Conservation (phyloP, 1,284 basidiomycete species). For the Moesziomyces parantarcticus region DNA sequence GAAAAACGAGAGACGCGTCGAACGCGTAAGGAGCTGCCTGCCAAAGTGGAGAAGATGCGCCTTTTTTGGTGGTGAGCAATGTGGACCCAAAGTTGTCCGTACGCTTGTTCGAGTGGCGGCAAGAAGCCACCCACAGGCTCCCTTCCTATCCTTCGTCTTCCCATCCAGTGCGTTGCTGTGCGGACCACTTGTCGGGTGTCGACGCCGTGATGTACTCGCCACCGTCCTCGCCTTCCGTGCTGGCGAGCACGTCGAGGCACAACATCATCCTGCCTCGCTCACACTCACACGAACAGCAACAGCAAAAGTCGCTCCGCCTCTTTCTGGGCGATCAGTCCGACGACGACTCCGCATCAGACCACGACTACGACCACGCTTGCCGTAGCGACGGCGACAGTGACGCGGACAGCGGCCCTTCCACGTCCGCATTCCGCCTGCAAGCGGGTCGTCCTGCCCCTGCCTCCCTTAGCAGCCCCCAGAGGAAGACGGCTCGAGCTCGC, state of each 20-base stretch:
- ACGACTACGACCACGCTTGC: slow-evolving; percentile 4
- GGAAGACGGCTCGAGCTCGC: background rate
- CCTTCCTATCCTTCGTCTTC: background rate
- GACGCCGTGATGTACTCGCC: slow-evolving; percentile 25
- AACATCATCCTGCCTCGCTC: slow-evolving; percentile 33
- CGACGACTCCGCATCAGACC: slow-evolving; percentile 13
- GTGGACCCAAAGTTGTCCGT: background rate
- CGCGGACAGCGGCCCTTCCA: slow-evolving; percentile 16
- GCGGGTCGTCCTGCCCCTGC: slow-evolving; percentile 8
- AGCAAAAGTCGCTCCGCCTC: slow-evolving; percentile 42
- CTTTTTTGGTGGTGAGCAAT: background rate
- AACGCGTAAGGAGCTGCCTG: slow-evolving; percentile 30
- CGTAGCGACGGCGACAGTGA: slow-evolving; percentile 6
- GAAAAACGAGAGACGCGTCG: slow-evolving; percentile 13
- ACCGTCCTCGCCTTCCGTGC: slow-evolving; percentile 37
- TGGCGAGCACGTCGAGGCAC: slow-evolving; percentile 46
- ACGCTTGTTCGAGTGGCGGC: slow-evolving; percentile 9
- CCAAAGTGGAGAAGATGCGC: background rate
- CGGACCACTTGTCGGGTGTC: background rate
- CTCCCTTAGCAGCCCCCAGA: background rate
- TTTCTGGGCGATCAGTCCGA: slow-evolving; percentile 43
- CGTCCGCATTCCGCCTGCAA: slow-evolving; percentile 4
- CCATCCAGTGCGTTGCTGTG: background rate
- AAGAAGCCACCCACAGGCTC: background rate
- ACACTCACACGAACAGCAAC: slow-evolving; percentile 1